Evolutionary conservation across 345 rosid genomes (phyloP).

Genomic region (Mallotus nudiflorus): DNA sequence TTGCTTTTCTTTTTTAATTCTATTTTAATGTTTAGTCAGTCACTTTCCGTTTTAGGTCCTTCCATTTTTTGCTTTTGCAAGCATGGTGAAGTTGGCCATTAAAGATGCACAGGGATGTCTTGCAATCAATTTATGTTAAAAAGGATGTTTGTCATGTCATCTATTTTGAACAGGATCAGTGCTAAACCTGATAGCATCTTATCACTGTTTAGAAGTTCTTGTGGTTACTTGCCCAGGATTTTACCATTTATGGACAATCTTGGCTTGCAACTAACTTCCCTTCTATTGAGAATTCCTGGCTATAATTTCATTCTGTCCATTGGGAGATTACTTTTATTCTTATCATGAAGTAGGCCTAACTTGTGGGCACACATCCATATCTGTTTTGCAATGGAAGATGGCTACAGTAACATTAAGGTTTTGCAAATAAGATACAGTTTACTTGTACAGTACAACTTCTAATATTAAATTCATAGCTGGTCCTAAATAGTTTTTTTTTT

Average conservation of each 20-base stretch:
- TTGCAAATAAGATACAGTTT: neutral
- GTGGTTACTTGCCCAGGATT: too few species aligned
- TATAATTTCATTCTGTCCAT: neutral
- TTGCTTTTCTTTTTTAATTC: too few species aligned
- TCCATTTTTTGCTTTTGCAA: too few species aligned
- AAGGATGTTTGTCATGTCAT: too few species aligned
- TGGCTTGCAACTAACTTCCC: too few species aligned
- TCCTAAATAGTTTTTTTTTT: too few species aligned
- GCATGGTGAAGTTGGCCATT: too few species aligned
- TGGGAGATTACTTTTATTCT: neutral
- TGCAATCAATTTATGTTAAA: too few species aligned
- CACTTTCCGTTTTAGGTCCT: too few species aligned
- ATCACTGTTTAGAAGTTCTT: neutral
- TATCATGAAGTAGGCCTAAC: neutral
- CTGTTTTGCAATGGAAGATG: neutral
- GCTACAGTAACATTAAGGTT: slow-evolving; percentile 3
- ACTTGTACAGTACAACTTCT: neutral
- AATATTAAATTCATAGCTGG: neutral
- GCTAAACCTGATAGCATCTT: neutral
- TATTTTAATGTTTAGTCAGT: too few species aligned
- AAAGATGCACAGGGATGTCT: too few species aligned
- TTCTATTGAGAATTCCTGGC: neutral
- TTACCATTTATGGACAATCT: too few species aligned
- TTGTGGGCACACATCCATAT: neutral
- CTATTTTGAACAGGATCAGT: neutral